Base-by-base conservation (phyloP, 1,139 yeast species). In the Yamadazyma siamensis region DNA sequence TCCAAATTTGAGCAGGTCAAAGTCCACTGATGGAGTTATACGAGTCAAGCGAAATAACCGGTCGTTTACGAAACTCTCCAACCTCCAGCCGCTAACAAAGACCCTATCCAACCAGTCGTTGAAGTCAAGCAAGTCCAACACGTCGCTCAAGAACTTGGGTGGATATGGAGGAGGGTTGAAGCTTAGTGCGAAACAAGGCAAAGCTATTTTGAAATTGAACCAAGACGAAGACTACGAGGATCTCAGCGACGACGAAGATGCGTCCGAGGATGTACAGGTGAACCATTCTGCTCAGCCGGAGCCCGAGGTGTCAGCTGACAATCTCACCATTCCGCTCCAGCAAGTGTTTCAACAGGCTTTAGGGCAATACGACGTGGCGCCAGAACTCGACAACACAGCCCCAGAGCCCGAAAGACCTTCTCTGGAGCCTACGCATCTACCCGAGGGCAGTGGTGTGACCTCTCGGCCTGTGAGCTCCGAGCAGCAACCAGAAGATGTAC, bases 1-100 rank as follows among this genome's bases (percentile, higher is more conserved):
- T 25, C 74, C 73, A 5, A 41, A 52, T 16, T 49, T 68, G 33
- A 58, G 52, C 39, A 46, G 72, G 31, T 65, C 72, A 9, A 67
- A 65, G 36, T 65, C 72, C 3, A 59, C 72, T 3, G 75, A 68
- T 38, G 71, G 67, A 0, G 54, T 67, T 22, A 40, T 54, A 5
- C 45, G 54, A 17, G 51, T 56, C 24, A 67, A 63, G 31, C 42
- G 69, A 27, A 65, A 55, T 40, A 62, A 56, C 38, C 46, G 69
- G 13, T 65, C 71, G 4, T 54, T 54, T 24, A 61, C 71, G 3
- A 65, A 63, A 38, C 40, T 65, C 12, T 38, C 61, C 1, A 61
- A 59, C 1, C 41, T 66, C 13, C 70, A 63, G 28, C 72, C 73
- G 5, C 47, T 66, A 33, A 65, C 72, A 5, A 61, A 62, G 32